Conservation (phyloP, 73 alveolate genomes). For the Stentor roeselii region DNA sequence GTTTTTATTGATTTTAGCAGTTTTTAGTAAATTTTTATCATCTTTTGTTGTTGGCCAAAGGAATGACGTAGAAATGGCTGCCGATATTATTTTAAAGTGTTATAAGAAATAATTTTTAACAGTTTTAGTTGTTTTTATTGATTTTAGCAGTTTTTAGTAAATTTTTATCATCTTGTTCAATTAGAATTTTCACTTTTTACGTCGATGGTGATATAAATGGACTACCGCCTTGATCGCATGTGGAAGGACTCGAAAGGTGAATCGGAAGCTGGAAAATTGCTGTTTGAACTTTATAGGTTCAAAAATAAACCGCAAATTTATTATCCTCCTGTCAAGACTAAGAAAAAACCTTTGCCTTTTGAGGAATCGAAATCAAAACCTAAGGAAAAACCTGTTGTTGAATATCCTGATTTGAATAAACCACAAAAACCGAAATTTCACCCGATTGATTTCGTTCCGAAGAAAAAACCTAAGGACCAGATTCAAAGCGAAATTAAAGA, state of each 20-base stretch:
- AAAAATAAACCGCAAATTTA: constrained; percentile 42
- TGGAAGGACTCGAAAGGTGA: constrained; percentile 46
- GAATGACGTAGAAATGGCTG: no score
- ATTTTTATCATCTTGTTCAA: no score
- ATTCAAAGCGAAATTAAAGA: constrained; percentile 38
- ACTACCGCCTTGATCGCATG: constrained; percentile 12
- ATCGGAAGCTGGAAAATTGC: constrained; percentile 50
- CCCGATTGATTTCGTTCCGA: constrained; percentile 48
- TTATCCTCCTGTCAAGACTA: constrained; percentile 53
- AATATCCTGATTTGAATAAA: constrained; percentile 44
- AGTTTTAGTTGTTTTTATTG: no score
- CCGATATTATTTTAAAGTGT: no score
- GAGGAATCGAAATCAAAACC: constrained; percentile 37
- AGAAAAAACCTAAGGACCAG: constrained; percentile 35
- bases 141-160: no score
- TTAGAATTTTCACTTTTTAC: no score
- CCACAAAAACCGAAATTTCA: constrained; percentile 35
- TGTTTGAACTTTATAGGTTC: constrained; percentile 35
- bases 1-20: no score
- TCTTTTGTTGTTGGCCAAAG: no score
- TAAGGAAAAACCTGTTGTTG: constrained; percentile 38
- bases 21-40: no score
- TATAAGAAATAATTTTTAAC: no score
- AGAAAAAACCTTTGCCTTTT: constrained; percentile 30
- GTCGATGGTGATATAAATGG: no score